Conservation (phyloP, 495 filamentous ascomycete genomes). For the Aspergillus diversus region DNA sequence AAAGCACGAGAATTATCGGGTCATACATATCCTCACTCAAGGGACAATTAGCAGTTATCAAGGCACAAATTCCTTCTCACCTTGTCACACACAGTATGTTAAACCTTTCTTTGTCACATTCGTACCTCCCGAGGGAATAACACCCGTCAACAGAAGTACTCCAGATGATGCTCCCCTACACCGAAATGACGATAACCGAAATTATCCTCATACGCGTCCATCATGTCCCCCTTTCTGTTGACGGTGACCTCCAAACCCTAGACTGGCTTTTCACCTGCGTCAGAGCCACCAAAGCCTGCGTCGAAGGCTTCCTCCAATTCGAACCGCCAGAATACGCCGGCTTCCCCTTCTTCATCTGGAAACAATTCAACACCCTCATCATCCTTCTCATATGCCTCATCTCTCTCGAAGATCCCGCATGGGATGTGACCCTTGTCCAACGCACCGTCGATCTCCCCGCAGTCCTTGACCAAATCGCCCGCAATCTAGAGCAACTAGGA, state of each 20-base stretch:
- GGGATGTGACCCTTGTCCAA: slow-evolving; percentile 34
- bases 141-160: not conserved
- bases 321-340: slow-evolving; percentile 29
- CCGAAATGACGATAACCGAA: slow-evolving; percentile 32
- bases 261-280: slow-evolving; percentile 24
- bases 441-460: slow-evolving; percentile 34
- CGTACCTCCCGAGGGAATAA: not conserved
- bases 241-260: slow-evolving; percentile 5
- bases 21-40: slow-evolving; percentile 45
- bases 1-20: slow-evolving; percentile 24
- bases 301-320: slow-evolving; percentile 27
- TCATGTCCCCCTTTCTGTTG: slow-evolving; percentile 32
- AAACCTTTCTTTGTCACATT: not conserved
- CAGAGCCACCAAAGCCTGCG: slow-evolving; percentile 30
- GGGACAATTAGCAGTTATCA: slow-evolving; percentile 36
- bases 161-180: slow-evolving; percentile 29
- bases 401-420: slow-evolving; percentile 37
- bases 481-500: slow-evolving; percentile 16
- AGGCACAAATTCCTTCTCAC: slow-evolving; percentile 28
- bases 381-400: slow-evolving; percentile 32
- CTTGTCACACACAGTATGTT: slow-evolving; percentile 37
- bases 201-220: slow-evolving; percentile 32
- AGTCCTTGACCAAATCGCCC: slow-evolving; percentile 32
- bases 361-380: slow-evolving; percentile 28
- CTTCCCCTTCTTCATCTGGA: slow-evolving; percentile 21